phyloP scores from a whole-genome alignment of 2,329 filamentous ascomycete species.

The Tolypocladium album region DNA sequence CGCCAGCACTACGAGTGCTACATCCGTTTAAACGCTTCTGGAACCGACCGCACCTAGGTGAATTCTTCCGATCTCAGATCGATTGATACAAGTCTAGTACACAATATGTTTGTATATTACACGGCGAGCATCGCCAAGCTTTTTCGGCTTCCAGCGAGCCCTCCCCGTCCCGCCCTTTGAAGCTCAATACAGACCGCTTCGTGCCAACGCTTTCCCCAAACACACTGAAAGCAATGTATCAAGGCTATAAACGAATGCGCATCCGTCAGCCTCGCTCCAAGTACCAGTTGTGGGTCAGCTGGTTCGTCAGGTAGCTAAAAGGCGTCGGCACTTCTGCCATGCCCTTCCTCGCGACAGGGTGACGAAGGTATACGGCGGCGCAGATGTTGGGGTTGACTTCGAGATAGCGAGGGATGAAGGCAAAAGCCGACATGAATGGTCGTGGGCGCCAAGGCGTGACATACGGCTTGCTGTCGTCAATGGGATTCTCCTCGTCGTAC shows the following conservation, averaged over 20 bases:
- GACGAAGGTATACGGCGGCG: slow-evolving; percentile 85
- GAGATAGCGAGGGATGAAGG: slow-evolving; percentile 88
- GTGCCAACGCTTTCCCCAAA: not conserved
- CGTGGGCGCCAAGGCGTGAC: slow-evolving; percentile 82
- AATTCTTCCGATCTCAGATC: too few relatives aligned
- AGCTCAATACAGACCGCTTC: not conserved
- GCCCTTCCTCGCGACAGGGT: slow-evolving; percentile 81
- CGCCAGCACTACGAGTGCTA: not conserved
- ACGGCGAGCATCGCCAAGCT: not conserved
- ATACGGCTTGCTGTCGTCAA: slow-evolving; percentile 73
- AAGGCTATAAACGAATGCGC: not conserved
- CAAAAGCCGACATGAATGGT: slow-evolving; percentile 81
- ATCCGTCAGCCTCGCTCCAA: slow-evolving; percentile 59
- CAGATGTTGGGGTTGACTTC: slow-evolving; percentile 98
- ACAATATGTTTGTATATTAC: not conserved
- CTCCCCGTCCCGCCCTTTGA: not conserved
- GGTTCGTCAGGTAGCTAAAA: slow-evolving; percentile 58
- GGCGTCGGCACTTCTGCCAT: slow-evolving; percentile 76
- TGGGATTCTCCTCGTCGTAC: slow-evolving; percentile 61
- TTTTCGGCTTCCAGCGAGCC: not conserved
- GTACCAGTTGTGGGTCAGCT: slow-evolving; percentile 92
- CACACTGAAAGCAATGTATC: not conserved
- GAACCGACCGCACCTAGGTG: not conserved
- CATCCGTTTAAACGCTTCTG: not conserved
- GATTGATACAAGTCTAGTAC: not conserved